Evolutionary conservation across 2,329 filamentous ascomycete genomes (phyloP), one percentile per base, ranked within the genome.

Genomic region (Colletotrichum liaoningense): DNA sequence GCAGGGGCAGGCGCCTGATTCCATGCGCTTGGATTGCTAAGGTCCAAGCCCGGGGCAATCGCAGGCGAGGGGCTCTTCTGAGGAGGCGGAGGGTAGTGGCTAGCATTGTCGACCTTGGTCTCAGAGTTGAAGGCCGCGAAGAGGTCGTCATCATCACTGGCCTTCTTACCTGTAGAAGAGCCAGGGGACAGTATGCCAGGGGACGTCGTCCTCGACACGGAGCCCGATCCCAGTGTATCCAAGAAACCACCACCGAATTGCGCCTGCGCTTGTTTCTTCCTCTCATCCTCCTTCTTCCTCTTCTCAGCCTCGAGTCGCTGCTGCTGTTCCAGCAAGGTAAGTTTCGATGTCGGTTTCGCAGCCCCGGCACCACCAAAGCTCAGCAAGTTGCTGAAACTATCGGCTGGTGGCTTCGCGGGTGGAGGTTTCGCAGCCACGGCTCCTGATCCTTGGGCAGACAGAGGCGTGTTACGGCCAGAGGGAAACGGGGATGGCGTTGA

Each of bases 231-330:
- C 60, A 97, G 84, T 14, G 84, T 90, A 79, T 97, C 93, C 91
- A 93, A 95, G 80, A 95, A 94, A 74, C 91, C 90, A 12, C 89
- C 88, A 2, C 94, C 95, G 82, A 95, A 98, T 74, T 96, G 92
- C 35, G 90, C 88, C 76, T 97, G 94, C 78, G 92, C 89, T 80
- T 92, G 90, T 78, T 88, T 92, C 78, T 88, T 90, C 79, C 90
- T 90, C 80, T 95, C 93, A 72, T 92, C 93, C 74, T 95, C 93
- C 80, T 96, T 94, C 80, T 86, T 90, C 42, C 88, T 86, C 83
- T 91, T 94, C 82, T 93, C 90, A 4, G 87, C 88, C 75, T 91
- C 88, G 49, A 93, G 82, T 73, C 89, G 90, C 75, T 91, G 89
- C 82, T 94, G 94, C 78, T 95, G 92, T 82, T 97, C 94, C 76